Base-by-base conservation (phyloP, 202 grass and related monocot species). In the Digitaria exilis region DNA sequence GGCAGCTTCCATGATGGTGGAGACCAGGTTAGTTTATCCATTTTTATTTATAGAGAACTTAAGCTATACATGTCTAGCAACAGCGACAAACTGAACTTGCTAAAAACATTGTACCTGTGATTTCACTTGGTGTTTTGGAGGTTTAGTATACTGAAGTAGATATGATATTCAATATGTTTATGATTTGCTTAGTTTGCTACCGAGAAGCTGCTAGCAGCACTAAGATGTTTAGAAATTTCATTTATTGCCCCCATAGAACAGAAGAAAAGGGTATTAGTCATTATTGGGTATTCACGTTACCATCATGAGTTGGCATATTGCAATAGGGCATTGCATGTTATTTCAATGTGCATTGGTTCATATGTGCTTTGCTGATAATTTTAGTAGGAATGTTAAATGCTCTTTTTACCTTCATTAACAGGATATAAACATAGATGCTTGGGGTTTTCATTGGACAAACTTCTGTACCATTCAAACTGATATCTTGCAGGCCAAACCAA, bases 1-100 rank as follows among this genome's bases (percentile, higher is more conserved):
- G 84, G 96, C 92, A 71, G 91, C 89, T 64, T 98, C 96, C 57
- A 98, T 95, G 96, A 95, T 98, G 96, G 83, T 95, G 72, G 92
- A 98, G 78, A 82, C 96, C 57, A 91, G 92, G 91, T 45, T 79
- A 76, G 85, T 78, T 44, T 52, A 61, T 67, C 17, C 10, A 71
- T 72, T 82, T 56, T 50, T 48, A 29, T 60, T 82, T 62, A 57
- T 48, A 35, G 14, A 15, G 24, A 29, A 29, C 13, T 29, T 60
- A 6, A 15, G 4, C 2, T 60, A 60, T 58, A 9, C n/a, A 25
- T 57, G 9, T 24, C 54, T 56, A 25, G 54, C 11, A 25, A 58
- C 22, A 26, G 55, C 12, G 11, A 3, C 22, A 58, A 58, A 58
- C 25, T 29, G 16, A 26, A 10, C 9, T 14, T 65, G 22, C 49